Evolutionary conservation across 306 rosid species (phyloP).

Genomic region (Neltuma alba): DNA sequence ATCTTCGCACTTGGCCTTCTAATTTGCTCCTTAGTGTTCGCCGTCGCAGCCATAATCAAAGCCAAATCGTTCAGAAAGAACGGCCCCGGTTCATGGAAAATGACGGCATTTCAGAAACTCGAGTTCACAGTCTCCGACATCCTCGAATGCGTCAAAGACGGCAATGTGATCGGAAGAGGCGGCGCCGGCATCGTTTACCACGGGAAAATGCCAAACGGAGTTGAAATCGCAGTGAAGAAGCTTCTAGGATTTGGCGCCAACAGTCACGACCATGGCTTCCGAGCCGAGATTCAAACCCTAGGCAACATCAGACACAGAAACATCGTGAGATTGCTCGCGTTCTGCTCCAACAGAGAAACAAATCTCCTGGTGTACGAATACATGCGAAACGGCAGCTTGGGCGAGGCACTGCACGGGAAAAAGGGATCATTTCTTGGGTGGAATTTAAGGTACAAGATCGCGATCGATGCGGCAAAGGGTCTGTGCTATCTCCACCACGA

Average conservation of each 20-base stretch:
- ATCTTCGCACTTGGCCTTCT: slow-evolving; percentile 76
- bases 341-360: slow-evolving; percentile 77
- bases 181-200: slow-evolving; percentile 96
- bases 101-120: slow-evolving; percentile 74
- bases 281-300: slow-evolving; percentile 83
- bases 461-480: slow-evolving; percentile 82
- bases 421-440: slow-evolving; percentile 63
- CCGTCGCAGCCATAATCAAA: slow-evolving; percentile 67
- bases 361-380: slow-evolving; percentile 83
- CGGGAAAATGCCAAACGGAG: slow-evolving; percentile 86
- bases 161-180: slow-evolving; percentile 86
- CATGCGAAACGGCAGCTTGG: slow-evolving; percentile 90
- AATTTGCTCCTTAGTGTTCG: slow-evolving; percentile 65
- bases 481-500: slow-evolving; percentile 92
- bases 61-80: slow-evolving; percentile 63
- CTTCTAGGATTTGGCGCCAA: slow-evolving; percentile 70
- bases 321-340: slow-evolving; percentile 80
- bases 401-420: slow-evolving; percentile 75
- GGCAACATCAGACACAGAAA: slow-evolving; percentile 89
- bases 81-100: slow-evolving; percentile 62
- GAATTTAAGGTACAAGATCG: slow-evolving; percentile 77
- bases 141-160: slow-evolving; percentile 83
- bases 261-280: slow-evolving; percentile 76
- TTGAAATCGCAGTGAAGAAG: slow-evolving; percentile 79
- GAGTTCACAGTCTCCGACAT: slow-evolving; percentile 73